Evolutionary conservation across 2,329 filamentous ascomycete genomes (phyloP), one percentile per base, ranked within the genome.

Genomic region (Onygenales sp.): DNA sequence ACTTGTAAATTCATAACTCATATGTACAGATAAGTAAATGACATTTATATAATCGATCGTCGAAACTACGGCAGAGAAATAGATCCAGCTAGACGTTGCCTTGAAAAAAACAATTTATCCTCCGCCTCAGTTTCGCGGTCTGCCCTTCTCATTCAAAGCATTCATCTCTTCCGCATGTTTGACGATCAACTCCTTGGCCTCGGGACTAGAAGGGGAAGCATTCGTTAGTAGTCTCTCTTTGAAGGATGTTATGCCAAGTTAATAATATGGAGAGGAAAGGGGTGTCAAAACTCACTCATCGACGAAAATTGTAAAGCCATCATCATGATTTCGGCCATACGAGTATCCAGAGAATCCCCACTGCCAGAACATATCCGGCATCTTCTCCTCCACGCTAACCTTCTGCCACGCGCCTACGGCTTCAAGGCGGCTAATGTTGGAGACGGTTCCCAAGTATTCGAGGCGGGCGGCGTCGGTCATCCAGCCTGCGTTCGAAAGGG

Each of bases 301-400:
- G 33, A 80, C 58, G 58, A 71, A 81, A 48, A 81, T 79, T 1
- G 78, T 81, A 60, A 81, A 81, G 0, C 78, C 78, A 51, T 81
- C 78, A 43, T 81, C 67, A 50, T 81, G 67, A 60, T 81, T 81
- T 43, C 72, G 69, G 0, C 78, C 78, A 41, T 78, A 79, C 3
- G 76, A 79, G 59, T 73, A 80, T 0, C 68, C 69, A 4, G 69
- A 72, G 57, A 67, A 80, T 0, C 78, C 78, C 57, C 70, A 80
- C 57, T 81, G 79, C 78, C 78, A 81, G 65, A 74, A 81, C 71
- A 80, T 69, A 56, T 80, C 77, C 2, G 75, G 66, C 62, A 81
- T 68, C 58, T 74, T 72, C 60, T 77, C 71, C 53, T 74, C 65
- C 6, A 77, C 58, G 11, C 66, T 69, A 5, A 77, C 77, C 27